Evolutionary conservation across 495 filamentous ascomycete species (phyloP).

Genomic region (Trichoderma erinaceum): DNA sequence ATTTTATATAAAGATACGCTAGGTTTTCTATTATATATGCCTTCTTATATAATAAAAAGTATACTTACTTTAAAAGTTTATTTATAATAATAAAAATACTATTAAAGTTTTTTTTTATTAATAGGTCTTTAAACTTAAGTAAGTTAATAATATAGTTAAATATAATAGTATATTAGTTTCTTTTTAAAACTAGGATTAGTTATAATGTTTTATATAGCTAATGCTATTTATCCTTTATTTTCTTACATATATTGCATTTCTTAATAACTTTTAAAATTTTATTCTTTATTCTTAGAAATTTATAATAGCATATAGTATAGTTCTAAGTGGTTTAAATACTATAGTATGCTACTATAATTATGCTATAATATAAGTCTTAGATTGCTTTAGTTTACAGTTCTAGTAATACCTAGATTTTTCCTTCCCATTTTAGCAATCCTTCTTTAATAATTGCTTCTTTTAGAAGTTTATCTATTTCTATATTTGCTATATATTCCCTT

Average conservation of each 20-base stretch:
- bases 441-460: too few relatives aligned
- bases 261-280: not conserved
- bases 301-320: slow-evolving; percentile 23
- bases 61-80: not conserved
- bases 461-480: slow-evolving; percentile 18
- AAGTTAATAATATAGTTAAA: too few relatives aligned
- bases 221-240: not conserved
- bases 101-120: not conserved
- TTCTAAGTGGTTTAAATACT: slow-evolving; percentile 26
- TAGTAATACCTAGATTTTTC: slow-evolving; percentile 29
- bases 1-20: slow-evolving; percentile 13
- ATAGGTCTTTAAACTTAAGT: too few relatives aligned
- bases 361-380: slow-evolving; percentile 26
- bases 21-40: not conserved
- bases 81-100: slow-evolving; percentile 29
- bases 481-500: slow-evolving; percentile 24
- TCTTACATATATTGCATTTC: not conserved
- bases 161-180: too few relatives aligned
- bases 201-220: not conserved
- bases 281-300: not conserved
- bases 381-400: slow-evolving; percentile 29
- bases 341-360: slow-evolving; percentile 19
- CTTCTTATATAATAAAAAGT: not conserved
- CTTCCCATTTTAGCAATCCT: slow-evolving; percentile 4
- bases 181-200: too few relatives aligned